A percentile compares a stretch with the other conserved stretches of the same genome.
phyloP scores from a whole-genome alignment of 768 basidiomycete genomes.

The Omphalotus guepiniiformis region DNA sequence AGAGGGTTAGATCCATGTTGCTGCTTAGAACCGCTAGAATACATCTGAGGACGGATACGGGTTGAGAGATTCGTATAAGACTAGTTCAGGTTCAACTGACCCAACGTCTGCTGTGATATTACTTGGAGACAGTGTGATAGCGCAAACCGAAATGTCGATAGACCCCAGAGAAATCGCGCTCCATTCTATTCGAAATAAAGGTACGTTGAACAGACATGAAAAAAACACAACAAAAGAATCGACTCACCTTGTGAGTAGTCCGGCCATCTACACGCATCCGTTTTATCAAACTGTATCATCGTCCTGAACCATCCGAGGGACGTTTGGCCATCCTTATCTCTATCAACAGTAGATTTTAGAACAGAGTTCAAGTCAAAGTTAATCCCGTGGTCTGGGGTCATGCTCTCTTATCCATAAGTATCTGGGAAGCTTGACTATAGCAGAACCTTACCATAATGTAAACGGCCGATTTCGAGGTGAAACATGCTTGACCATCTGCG shows the following conservation, averaged over 20 bases:
- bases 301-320: conserved; percentile 69
- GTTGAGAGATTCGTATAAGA: background rate
- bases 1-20: conserved; percentile 72
- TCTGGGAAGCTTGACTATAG: background rate
- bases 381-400: conserved; percentile 77
- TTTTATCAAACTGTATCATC: conserved; percentile 58
- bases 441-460: conserved; percentile 55
- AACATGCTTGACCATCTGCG: conserved; percentile 65
- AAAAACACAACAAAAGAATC: background rate
- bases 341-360: conserved; percentile 36
- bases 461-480: conserved; percentile 61
- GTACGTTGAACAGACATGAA: background rate
- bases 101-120: conserved; percentile 55
- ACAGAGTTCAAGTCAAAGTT: conserved; percentile 56
- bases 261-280: conserved; percentile 38
- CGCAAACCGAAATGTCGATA: conserved; percentile 58
- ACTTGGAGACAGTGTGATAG: conserved; percentile 65
- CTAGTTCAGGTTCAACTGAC: conserved; percentile 29
- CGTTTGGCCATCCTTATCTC: conserved; percentile 27
- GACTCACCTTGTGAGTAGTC: conserved; percentile 44
- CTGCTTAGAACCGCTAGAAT: conserved; percentile 65
- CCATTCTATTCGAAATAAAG: conserved; percentile 47
- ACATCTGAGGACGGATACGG: conserved; percentile 41
- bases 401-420: conserved; percentile 6
- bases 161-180: conserved; percentile 65